Evolutionary conservation across 2,329 filamentous ascomycete genomes (phyloP), one percentile per base, ranked within the genome.

Genomic region (Neonectria ditissima): DNA sequence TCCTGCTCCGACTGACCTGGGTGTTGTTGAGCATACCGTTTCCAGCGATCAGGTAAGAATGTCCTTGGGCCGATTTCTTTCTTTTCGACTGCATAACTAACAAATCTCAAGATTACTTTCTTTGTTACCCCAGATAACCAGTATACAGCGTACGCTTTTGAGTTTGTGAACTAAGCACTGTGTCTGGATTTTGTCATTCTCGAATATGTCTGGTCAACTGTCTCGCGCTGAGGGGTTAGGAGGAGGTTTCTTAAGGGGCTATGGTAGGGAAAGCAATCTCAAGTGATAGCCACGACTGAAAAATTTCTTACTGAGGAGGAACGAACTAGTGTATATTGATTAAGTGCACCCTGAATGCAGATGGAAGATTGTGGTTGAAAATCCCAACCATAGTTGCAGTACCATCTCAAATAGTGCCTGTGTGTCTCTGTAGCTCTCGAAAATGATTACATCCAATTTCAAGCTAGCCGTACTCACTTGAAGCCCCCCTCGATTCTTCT

Each of bases 401-500:
- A n/a, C n/a, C n/a, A n/a, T n/a, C n/a, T n/a, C n/a, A n/a, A n/a
- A n/a, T n/a, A n/a, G n/a, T n/a, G n/a, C n/a, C n/a, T n/a, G n/a
- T n/a, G n/a, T 26, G 24, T 41, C 8, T 18, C 11, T 3, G 5
- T 20, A 20, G n/a, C 9, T 18, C 18, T 11, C 1, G 18, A 16
- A 41, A 4, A 24, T 44, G 53, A 37, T 20, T 56, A 43, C n/a
- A 18, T 37, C 43, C 16, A 11, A 10, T n/a, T 28, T 41, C 32
- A 18, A 41, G 9, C 16, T 8, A 3, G 34, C 1, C 5, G 14
- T 37, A n/a, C 3, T 50, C 20, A 32, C n/a, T 59, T 54, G 32
- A 63, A 63, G 8, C 43, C 18, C 20, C 41, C 55, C 20, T 26
- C 55, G 3, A 67, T 68, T 44, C 66, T 62, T 18, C 32, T 59